Base-by-base conservation (phyloP, 345 rosid genomes). In the Linum usitatissimum region DNA sequence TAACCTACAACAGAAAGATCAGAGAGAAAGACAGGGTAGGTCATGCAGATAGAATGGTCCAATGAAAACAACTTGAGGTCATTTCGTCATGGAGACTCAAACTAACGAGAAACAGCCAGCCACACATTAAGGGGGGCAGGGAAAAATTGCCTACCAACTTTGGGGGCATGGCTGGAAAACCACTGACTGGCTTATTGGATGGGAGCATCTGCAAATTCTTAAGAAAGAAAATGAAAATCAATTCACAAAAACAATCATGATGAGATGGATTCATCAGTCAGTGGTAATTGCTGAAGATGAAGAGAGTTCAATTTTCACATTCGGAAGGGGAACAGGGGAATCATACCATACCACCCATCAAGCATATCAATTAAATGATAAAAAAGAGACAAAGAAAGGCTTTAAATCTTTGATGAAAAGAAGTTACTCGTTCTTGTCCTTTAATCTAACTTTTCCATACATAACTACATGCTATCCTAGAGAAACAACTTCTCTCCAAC, bases 21-120 rank as follows among this genome's bases (percentile, higher is more conserved):
- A 12, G 20, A 61, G 40, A 45, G 51, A 15, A 17, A 54, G 3
- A 21, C 38, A 38, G 45, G 5, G 36, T 38, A 19, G 59, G 59
- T 51, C 61, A 51, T 69, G 59, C 55, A 63, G 34, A 51, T 56
- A 42, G 45, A 58, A 64, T 28, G 18, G 54, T 51, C 23, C 38
- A 40, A 23, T 34, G 39, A 65, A 60, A 18, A 49, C 12, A 40
- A 21, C 17, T 6, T 34, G 38, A 9, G 42, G 45, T 31, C 42
- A 45, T 48, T 31, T 56, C 57, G 9, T 62, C 59, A 73, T 38
- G 61, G 18, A 21, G 30, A 62, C 18, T 20, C 55, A 36, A 19
- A 48, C 6, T n/a, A 17, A 31, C 8, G n/a, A 30, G n/a, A 57
- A 8, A 15, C 53, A 45, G 48, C 68, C 68, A 12, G 49, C 14